Evolutionary conservation across 306 rosid genomes (phyloP), one percentile per base, ranked within the genome.

Genomic region (Prunus salicina): DNA sequence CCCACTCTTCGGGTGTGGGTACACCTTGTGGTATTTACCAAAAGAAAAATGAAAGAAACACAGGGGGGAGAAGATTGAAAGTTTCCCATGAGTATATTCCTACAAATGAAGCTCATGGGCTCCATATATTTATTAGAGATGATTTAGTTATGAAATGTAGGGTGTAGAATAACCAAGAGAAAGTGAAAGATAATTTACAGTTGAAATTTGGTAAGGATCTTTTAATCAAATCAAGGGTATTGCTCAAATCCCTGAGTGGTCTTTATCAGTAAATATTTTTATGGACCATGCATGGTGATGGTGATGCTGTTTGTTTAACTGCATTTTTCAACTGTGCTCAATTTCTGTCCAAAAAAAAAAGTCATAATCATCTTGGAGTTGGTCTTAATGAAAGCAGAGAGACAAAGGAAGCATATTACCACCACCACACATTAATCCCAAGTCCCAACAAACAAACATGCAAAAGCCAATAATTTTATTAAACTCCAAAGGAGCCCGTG

Each of bases 41-140:
- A 34, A 34, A 34, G 41, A 34, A 34, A 64, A 65, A 78, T 53
- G 82, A 71, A 63, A 69, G 30, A 77, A 34, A 45, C 73, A 75
- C 27, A 49, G 66, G 61, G 61, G 65, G 58, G 24, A 28, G 71
- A 64, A 67, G 38, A 71, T 34, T 76, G 71, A 72, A 81, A 76
- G 65, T 83, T 75, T 67, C 69, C 75, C 61, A 32, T 32, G 34
- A 32, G 34, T 32, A 72, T 57, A 81, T 75, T 55, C 71, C 79
- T 28, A 58, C 69, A 52, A 76, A 62, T 72, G 81, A 82, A 79
- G 57, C 58, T 38, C 19, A 75, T 78, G 82, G 83, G 89, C 71
- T 82, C 81, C 76, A 72, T 68, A 71, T 51, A 49, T 14, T 8
- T 60, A 68, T 56, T 53, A 20, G 7, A 46, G 65, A 49, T 68